Evolutionary conservation across 495 filamentous ascomycete genomes (phyloP), one percentile per base, ranked within the genome.

Genomic region (Tuber aestivum): DNA sequence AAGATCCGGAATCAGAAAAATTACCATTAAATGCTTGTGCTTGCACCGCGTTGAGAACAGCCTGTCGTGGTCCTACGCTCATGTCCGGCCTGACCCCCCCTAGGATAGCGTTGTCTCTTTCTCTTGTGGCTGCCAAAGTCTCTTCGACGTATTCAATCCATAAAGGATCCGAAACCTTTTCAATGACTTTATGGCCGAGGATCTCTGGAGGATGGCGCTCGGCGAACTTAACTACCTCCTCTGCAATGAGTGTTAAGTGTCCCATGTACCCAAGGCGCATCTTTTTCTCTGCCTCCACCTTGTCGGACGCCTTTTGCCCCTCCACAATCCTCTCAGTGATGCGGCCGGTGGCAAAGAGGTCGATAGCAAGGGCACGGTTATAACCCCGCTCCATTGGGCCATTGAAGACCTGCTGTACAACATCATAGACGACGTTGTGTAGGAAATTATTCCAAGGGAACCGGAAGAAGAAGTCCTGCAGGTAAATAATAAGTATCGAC

Each of bases 381-480:
- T 90, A 97, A 21, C 95, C 94, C 72, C 94, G 91, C 78, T 97
- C 94, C 93, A 99, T 97, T 20, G 93, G 93, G 0, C 96, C 95
- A 82, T 99, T 99, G 85, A 99, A 99, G 0, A 99, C 96, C 85
- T 99, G 95, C 83, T 99, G 95, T 20, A 99, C 92, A 77, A 99
- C 94, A 83, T 99, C 95, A 83, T 99, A 99, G 38, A 99, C 95
- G 68, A 99, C 95, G 85, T 99, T 99, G 84, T 99, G 95, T 37
- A 99, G 89, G 82, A 99, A 99, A 84, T 99, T 99, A 83, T 99
- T 99, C 95, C 95, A 99, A 6, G 95, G 96, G 84, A 98, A 98
- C 73, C 90, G 91, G 87, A 98, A 99, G 86, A 99, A 99, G 86
- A 99, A 98, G 74, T 91, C 91, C 92, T 93, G 75, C 3, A 81